Evolutionary conservation across 2,329 filamentous ascomycete species (phyloP), one percentile per base, ranked within the genome.

Genomic region (Ascochyta viciae-villosae): DNA sequence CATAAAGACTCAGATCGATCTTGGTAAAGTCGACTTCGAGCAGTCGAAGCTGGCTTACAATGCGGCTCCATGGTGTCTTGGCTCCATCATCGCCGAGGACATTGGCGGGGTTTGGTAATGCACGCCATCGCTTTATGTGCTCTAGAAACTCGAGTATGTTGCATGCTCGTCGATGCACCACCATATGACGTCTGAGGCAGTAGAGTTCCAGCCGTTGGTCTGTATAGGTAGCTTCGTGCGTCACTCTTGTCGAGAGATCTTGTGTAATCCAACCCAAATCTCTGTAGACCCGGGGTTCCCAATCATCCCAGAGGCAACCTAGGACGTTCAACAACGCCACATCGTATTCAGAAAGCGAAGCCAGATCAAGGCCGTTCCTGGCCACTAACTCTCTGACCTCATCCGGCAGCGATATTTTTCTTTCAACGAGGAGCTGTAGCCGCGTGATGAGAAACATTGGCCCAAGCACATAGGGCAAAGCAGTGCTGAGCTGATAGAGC

Each of bases 91-190:
- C 39, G 10, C 46, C 47, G 8, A 56, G 41, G 6, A 56, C 37
- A 8, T 35, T 34, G 4, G 37, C n/a, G 29, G 53, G 53, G 15
- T 56, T 56, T 22, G 53, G 53, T 22, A 47, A n/a, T 7, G 27
- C 29, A n/a, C 26, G 46, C 53, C 53, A 56, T 29, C 53, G 47
- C 15, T 39, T 45, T n/a, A 43, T 43, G 47, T 56, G 53, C 13
- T 42, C 35, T 19, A 56, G 33, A 15, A 50, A 56, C 22, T 56
- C 53, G 9, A 50, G 47, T 41, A 56, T 50, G 42, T 56, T 56
- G 42, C 42, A 50, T 19, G 31, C 29, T 24, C 53, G 47, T 19
- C 43, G 37, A 23, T 56, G 53, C 6, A 45, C 47, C 23, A 41
- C 22, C 5, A 24, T 31, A 5, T 47, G 23, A 29, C 42, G 41